Percentiles rank a stretch among this genome's conserved stretches.
These are phyloP conservation scores for Pseudomonodictys pantanalensis DNA, from an alignment of 495 filamentous ascomycete species.

Conservation along the genomic window DNA sequence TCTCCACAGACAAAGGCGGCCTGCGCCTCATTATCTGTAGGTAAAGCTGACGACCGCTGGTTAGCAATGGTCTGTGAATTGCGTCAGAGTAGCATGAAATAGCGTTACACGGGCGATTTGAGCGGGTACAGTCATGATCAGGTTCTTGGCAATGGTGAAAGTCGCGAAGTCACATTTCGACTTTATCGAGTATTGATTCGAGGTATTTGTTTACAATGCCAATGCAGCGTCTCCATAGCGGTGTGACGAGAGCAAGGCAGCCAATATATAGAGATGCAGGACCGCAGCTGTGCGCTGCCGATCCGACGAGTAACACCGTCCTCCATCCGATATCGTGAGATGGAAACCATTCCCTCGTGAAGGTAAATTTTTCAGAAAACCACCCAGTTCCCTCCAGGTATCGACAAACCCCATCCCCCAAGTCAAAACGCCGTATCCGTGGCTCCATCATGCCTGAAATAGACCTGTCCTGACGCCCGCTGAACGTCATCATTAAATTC, in stretches of 20 bases:
- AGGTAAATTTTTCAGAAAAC: constrained; percentile 15
- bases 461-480: constrained; percentile 15
- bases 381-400: background rate
- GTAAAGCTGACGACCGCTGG: no score
- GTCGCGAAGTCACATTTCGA: background rate
- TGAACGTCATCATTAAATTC: constrained; percentile 9
- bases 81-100: no score
- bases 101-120: no score
- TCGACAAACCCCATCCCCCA: background rate
- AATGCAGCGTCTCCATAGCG: constrained; percentile 2
- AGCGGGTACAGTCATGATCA: no score
- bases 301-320: no score
- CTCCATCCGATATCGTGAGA: no score
- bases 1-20: no score
- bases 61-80: no score
- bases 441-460: background rate
- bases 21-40: no score
- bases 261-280: constrained; percentile 8
- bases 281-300: no score
- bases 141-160: no score
- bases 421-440: constrained; percentile 3
- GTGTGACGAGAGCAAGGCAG: background rate
- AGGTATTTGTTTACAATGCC: constrained; percentile 21
- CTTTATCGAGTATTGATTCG: background rate
- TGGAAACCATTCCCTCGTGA: background rate